These are phyloP conservation scores for Claviceps sp. DNA, from an alignment of 2,329 filamentous ascomycete genomes.

Conservation along the genomic window DNA sequence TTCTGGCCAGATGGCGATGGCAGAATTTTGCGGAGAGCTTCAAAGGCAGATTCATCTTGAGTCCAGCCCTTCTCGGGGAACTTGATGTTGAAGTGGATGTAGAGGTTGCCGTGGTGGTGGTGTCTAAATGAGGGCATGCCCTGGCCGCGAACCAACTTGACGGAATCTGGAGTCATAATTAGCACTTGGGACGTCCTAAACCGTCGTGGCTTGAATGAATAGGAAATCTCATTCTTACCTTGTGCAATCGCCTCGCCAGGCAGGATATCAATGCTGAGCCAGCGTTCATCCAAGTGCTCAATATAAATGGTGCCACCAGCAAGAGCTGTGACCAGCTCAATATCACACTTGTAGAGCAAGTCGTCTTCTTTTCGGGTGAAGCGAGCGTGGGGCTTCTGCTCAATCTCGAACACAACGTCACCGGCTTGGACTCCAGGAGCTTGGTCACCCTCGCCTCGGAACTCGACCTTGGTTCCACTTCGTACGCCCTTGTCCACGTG, in stretches of 20 bases:
- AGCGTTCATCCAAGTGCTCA: slow-evolving; percentile 94
- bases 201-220: no score
- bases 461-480: slow-evolving; percentile 92
- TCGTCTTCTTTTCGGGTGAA: slow-evolving; percentile 97
- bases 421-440: slow-evolving; percentile 84
- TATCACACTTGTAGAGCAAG: slow-evolving; percentile 86
- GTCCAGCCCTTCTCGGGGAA: slow-evolving; percentile 75
- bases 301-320: slow-evolving; percentile 84
- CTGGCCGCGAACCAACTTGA: slow-evolving; percentile 92
- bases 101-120: slow-evolving; percentile 91
- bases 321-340: slow-evolving; percentile 88
- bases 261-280: slow-evolving; percentile 84
- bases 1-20: slow-evolving; percentile 52
- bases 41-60: slow-evolving; percentile 54
- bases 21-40: slow-evolving; percentile 72
- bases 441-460: slow-evolving; percentile 93
- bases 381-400: slow-evolving; percentile 93
- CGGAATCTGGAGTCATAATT: slow-evolving; percentile 45
- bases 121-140: slow-evolving; percentile 95
- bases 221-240: slow-evolving; percentile 42
- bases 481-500: slow-evolving; percentile 92
- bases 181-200: background rate
- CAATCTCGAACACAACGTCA: slow-evolving; percentile 96
- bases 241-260: slow-evolving; percentile 91
- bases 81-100: slow-evolving; percentile 94